Base-by-base conservation (phyloP, 176 grass and related monocot species). In the Oryza nivara region DNA sequence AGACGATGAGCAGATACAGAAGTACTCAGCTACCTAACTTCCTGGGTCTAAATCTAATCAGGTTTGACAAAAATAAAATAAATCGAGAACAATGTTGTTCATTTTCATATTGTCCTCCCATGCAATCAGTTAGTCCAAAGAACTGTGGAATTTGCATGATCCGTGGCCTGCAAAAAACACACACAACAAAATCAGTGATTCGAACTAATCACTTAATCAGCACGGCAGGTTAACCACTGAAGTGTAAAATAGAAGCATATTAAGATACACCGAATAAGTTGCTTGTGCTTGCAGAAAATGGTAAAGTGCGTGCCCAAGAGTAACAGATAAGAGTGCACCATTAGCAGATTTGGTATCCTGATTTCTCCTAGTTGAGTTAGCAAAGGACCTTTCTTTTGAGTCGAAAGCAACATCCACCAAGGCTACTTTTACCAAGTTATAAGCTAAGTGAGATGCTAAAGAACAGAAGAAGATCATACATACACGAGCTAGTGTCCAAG, bases 91-190 rank as follows among this genome's bases (percentile, higher is more conserved):
- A 22, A 0, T 20, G 25, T 28, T 68, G 19, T 5, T 46, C 15
- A 0, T 56, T 49, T 22, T 7, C 28, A 2, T 15, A 1, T 38
- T 26, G 11, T 79, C 65, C 66, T 73, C 35, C n/a, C 14, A 45
- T 19, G 23, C 6, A 13, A 51, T 58, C 17, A 7, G 17, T 77
- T 70, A 91, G 19, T 17, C 82, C 78, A 83, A 73, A 11, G 89
- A 90, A 80, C 83, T 90, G 30, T 64, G 76, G 75, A 84, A 92
- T 84, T 84, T 88, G 88, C 94, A 94, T 58, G 82, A 92, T 80
- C 89, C 92, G 47, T 90, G 72, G 68, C 94, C 94, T 97, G 89
- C 56, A 84, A 34, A 58, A 63, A 22, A 61, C 9, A 38, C 36
- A 4, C 11, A 3, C 4, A 34, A 40, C 77, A n/a, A 43, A 79